Base-by-base conservation (phyloP, 768 basidiomycete species). In the Podaxis sp. region DNA sequence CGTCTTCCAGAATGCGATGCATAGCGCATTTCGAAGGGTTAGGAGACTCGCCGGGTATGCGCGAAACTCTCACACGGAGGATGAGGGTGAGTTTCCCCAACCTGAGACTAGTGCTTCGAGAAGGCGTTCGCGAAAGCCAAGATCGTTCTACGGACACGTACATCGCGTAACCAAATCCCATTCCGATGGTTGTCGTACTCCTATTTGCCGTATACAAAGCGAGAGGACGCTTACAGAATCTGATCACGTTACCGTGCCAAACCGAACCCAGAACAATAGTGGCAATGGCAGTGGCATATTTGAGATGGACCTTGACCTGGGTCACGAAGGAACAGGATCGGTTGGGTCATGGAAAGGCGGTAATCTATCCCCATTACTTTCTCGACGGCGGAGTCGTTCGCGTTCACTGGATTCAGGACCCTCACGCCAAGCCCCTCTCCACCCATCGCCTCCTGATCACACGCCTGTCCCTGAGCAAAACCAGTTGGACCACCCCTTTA, bases 21-120 rank as follows among this genome's bases (percentile, higher is more conserved):
- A 61, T 62, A 90, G 91, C 16, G 86, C 98, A 35, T 77, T 98
- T 63, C 85, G 87, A 51, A 81, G 91, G 61, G 83, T 93, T 61
- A 80, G 82, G 40, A 82, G 84, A 64, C 82, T 83, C 36, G 74
- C 76, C 9, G 77, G 73, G 44, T 72, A 72, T 65, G 68, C 68
- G 11, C 70, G 75, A 44, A 74, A 68, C 38, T 69, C 74, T 25
- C 75, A 73, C 65, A 79, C 76, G 6, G 86, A 85, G 58, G 86
- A 87, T 63, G 87, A 87, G 61, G 82, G 81, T 16, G 71, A 74
- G 53, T 61, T 71, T 32, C 71, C 72, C 7, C 71, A 73, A 58
- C 67, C 69, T 13, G 72, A 74, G 63, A 66, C 66, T 56, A 69
- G 66, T 51, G 38, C 58, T 42, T 51, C 66, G 27, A 59, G 63